Conservation (phyloP, 176 grass and related monocot genomes). For the Musa troglodytarum region DNA sequence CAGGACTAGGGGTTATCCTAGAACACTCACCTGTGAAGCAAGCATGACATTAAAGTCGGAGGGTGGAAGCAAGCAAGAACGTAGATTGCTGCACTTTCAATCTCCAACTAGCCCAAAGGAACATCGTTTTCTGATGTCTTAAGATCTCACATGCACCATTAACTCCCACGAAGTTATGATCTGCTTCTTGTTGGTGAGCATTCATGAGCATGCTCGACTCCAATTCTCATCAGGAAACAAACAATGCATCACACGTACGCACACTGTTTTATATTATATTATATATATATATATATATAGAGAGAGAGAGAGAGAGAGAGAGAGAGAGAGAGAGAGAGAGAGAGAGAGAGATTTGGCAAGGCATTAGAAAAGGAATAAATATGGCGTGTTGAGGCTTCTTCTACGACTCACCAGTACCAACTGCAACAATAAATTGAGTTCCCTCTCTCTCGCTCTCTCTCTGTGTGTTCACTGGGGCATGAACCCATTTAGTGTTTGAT, state of each 20-base stretch:
- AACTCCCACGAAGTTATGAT: slow-evolving; percentile 41
- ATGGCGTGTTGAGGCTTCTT: slow-evolving; percentile 29
- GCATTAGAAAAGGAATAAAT: slow-evolving; percentile 30
- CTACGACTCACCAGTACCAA: slow-evolving; percentile 22
- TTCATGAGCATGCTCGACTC: slow-evolving; percentile 9
- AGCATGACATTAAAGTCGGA: no score
- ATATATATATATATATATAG: not conserved
- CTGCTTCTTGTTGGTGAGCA: slow-evolving; percentile 32
- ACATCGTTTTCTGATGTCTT: not conserved
- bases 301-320: slow-evolving; percentile 1
- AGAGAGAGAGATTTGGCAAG: not conserved
- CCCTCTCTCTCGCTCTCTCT: slow-evolving; percentile 11
- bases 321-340: not conserved
- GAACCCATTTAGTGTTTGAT: slow-evolving; percentile 42
- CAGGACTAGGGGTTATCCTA: no score
- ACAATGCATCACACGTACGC: not conserved
- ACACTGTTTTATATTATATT: not conserved
- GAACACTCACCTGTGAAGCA: no score
- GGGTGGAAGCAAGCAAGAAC: no score
- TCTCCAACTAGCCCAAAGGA: no score
- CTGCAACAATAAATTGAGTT: slow-evolving; percentile 37
- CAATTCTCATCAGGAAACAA: slow-evolving; percentile 12
- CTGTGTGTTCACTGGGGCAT: slow-evolving; percentile 29
- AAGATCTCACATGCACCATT: slow-evolving; percentile 41
- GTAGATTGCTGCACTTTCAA: no score